These are phyloP conservation scores for Aureobasidium sp. DNA, from an alignment of 2,329 filamentous ascomycete genomes.

Conservation along the genomic window DNA sequence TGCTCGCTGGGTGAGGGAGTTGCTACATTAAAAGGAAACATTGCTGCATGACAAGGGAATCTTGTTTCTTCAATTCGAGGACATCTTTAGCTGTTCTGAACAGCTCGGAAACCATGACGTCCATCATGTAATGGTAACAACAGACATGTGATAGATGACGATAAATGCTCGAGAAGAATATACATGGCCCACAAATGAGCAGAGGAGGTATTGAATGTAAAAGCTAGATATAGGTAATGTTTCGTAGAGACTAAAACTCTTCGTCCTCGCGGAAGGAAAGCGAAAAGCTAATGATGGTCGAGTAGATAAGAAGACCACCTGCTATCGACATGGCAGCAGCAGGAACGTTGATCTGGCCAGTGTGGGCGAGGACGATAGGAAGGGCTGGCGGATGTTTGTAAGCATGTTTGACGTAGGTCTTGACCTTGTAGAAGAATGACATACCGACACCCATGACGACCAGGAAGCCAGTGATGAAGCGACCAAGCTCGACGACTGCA, in stretches of 20 bases:
- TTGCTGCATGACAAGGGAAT: not conserved
- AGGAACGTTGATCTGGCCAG: constrained; percentile 68
- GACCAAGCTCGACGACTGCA: constrained; percentile 83
- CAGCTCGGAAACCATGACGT: not conserved
- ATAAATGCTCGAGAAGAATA: not conserved
- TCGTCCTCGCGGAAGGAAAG: constrained; percentile 98
- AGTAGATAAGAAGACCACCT: constrained; percentile 90
- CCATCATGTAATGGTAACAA: not conserved
- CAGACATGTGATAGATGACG: constrained; percentile 5
- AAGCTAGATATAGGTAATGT: constrained; percentile 34
- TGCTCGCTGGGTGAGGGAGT: not conserved
- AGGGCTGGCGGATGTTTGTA: constrained; percentile 55
- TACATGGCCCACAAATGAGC: constrained; percentile 12
- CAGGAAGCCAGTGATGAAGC: constrained; percentile 90
- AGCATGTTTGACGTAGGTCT: not conserved
- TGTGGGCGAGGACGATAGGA: constrained; percentile 80
- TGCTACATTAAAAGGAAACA: not conserved
- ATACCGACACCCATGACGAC: constrained; percentile 95
- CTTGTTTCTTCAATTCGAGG: not conserved
- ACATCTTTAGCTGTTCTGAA: not conserved
- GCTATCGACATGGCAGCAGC: constrained; percentile 95
- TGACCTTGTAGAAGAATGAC: constrained; percentile 32
- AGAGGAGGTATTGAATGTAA: not conserved
- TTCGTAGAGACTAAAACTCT: constrained; percentile 61
- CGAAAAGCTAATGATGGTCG: constrained; percentile 94